Base-by-base conservation (phyloP, 768 basidiomycete genomes). In the Auricularia auricula-judae region DNA sequence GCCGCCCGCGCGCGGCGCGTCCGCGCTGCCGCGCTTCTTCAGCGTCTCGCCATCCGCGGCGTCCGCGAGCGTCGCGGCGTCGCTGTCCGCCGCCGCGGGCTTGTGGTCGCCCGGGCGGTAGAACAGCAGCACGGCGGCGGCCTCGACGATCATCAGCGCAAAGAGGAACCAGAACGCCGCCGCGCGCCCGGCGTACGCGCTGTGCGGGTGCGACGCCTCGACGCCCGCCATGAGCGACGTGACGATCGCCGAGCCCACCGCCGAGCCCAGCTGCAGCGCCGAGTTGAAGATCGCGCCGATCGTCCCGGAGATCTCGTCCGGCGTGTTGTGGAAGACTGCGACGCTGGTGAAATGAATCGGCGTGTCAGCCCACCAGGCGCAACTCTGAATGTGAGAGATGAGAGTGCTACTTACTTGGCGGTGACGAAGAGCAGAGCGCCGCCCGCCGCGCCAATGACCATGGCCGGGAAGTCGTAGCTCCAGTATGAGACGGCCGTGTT, bases 231-330 rank as follows among this genome's bases (percentile, higher is more conserved):
- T 72, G 67, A 84, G 83, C 18, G 81, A 79, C 36, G 71, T 78
- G 33, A 82, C 76, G 33, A 76, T 76, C 14, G 84, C 80, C 36
- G 81, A 72, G 21, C 81, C 82, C 23, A 81, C 73, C 4, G 84
- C 84, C 10, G 77, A 77, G 39, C 82, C 82, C 65, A 82, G 73
- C 70, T 85, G 81, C 1, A 84, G 76, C 11, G 81, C 80, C 29
- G 78, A 76, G 64, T 82, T 82, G 74, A 83, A 82, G 47, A 85
- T 79, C 16, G 84, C 84, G 21, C 81, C 81, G 16, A 83, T 77
- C 3, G 79, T 81, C 47, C 84, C 84, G 3, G 82, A 76, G 69
- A 81, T 78, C n/a, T 75, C 74, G 7, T 79, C 65, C 4, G 82
- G 82, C 3, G 77, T 78, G 43, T 76, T 76, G 65, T 75, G 77